Percentiles rank a stretch among this genome's conserved stretches.
phyloP scores from a whole-genome alignment of 2,329 filamentous ascomycete genomes.

The Aspergillus pseudoterreus region DNA sequence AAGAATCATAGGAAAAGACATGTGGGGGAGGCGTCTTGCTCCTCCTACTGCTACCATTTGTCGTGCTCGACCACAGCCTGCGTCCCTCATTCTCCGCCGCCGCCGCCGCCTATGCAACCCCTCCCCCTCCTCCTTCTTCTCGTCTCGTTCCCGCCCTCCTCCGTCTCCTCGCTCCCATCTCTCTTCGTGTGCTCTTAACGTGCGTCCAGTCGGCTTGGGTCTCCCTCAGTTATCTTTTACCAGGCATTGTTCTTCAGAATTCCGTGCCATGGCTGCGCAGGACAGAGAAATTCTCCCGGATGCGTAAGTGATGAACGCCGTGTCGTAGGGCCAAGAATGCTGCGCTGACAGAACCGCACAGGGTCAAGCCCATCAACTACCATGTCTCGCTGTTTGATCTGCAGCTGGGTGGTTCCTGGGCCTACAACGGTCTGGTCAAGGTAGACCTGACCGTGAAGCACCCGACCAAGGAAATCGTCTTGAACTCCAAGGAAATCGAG shows the following conservation, averaged over 20 bases:
- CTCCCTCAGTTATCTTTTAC: slow-evolving; percentile 17
- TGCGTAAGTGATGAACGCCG: slow-evolving; percentile 29
- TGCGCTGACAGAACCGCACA: slow-evolving; percentile 24
- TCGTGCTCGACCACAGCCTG: slow-evolving; percentile 1
- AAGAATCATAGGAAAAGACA: slow-evolving; percentile 12
- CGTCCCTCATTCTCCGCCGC: slow-evolving; percentile 8
- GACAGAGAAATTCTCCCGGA: slow-evolving; percentile 47
- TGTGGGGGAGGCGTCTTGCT: slow-evolving; percentile 35
- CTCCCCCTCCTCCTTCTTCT: slow-evolving; percentile 15
- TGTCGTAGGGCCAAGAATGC: neutral
- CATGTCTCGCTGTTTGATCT: slow-evolving; percentile 75
- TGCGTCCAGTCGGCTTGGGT: slow-evolving; percentile 12
- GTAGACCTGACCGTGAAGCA: slow-evolving; percentile 73
- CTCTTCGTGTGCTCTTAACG: slow-evolving; percentile 11
- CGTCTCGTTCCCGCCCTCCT: slow-evolving; percentile 14
- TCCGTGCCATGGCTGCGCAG: slow-evolving; percentile 39
- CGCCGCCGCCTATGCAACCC: slow-evolving; percentile 15
- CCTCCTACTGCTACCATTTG: slow-evolving; percentile 18
- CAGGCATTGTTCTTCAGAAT: slow-evolving; percentile 40
- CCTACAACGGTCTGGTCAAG: slow-evolving; percentile 79
- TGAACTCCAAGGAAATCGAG: slow-evolving; percentile 84
- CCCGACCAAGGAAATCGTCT: slow-evolving; percentile 69
- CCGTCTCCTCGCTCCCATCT: slow-evolving; percentile 5
- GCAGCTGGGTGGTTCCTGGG: slow-evolving; percentile 68
- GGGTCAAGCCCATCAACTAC: slow-evolving; percentile 83